A percentile compares a stretch with the other conserved stretches of the same genome.
Conservation (phyloP, 352 stramenopile genomes). For the Globisporangium uncinulatum region DNA sequence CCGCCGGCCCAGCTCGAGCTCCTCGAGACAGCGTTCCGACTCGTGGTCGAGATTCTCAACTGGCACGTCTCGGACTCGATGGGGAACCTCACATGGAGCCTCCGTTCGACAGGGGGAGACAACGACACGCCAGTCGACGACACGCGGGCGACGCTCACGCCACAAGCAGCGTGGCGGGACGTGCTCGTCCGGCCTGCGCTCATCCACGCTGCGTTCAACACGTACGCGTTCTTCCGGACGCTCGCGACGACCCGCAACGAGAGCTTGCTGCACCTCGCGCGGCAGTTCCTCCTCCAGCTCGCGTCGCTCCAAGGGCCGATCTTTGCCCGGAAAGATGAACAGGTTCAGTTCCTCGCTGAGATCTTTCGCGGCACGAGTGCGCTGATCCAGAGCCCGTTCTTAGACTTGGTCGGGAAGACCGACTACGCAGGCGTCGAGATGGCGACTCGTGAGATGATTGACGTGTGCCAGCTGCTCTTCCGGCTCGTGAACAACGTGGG, state of each 20-base stretch:
- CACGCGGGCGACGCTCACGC: conserved; percentile 36
- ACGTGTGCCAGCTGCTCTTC: conserved; percentile 78
- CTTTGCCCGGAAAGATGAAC: conserved; percentile 56
- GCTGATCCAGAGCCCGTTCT: conserved; percentile 63
- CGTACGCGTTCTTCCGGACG: conserved; percentile 74
- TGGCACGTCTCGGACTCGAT: conserved; percentile 65
- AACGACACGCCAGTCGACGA: conserved; percentile 24
- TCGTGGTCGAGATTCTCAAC: conserved; percentile 77
- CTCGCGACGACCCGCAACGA: conserved; percentile 56
- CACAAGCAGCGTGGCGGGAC: conserved; percentile 61
- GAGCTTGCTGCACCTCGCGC: conserved; percentile 63
- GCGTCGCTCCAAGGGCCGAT: conserved; percentile 67
- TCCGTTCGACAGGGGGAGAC: conserved; percentile 26
- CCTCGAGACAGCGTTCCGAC: conserved; percentile 65
- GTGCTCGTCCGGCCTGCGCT: conserved; percentile 63
- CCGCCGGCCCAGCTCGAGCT: conserved; percentile 63
- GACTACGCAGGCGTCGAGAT: conserved; percentile 64
- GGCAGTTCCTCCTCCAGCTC: conserved; percentile 77
- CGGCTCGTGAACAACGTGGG: conserved; percentile 75
- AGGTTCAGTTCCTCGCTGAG: conserved; percentile 63
- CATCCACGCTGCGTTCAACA: conserved; percentile 85
- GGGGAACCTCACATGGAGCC: conserved; percentile 68
- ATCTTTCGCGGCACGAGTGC: conserved; percentile 61
- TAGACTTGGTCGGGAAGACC: conserved; percentile 60
- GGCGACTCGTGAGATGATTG: conserved; percentile 75